Evolutionary conservation across 441 rosid genomes (phyloP).

Genomic region (Dalechampia spathulata): DNA sequence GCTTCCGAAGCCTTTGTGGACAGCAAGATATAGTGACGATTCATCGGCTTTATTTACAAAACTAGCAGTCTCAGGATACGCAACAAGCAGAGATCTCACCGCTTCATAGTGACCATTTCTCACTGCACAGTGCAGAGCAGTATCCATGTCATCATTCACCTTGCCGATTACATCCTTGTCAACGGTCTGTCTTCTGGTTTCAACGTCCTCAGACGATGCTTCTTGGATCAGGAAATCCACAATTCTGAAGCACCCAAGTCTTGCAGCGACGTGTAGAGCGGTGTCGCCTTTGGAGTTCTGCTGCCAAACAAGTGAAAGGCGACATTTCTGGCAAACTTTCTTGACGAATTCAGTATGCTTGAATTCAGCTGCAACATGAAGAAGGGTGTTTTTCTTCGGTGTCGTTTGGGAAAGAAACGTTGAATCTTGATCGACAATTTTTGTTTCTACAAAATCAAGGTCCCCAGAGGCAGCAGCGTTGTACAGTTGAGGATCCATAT

Average conservation of each 20-base stretch:
- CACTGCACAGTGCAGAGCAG: background rate
- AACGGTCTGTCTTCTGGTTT: background rate
- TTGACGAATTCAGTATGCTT: background rate
- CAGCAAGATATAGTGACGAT: background rate
- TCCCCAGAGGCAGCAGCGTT: background rate
- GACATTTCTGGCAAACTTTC: background rate
- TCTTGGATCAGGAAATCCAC: background rate
- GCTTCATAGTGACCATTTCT: background rate
- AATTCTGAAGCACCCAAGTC: background rate
- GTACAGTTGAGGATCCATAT: slow-evolving; percentile 1
- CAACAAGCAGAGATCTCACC: background rate
- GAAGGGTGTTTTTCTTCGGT: background rate
- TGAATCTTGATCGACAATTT: background rate
- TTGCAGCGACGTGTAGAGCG: background rate
- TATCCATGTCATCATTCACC: background rate
- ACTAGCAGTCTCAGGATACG: background rate
- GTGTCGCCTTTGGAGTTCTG: background rate
- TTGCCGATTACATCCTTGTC: background rate
- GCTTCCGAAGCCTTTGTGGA: too few species aligned
- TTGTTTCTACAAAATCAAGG: background rate
- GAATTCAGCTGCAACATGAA: background rate
- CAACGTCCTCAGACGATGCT: background rate
- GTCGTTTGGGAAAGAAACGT: background rate
- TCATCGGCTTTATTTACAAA: background rate
- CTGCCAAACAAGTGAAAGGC: background rate